phyloP scores from a whole-genome alignment of 1,284 basidiomycete species.

The Acaromyces ingoldii region DNA sequence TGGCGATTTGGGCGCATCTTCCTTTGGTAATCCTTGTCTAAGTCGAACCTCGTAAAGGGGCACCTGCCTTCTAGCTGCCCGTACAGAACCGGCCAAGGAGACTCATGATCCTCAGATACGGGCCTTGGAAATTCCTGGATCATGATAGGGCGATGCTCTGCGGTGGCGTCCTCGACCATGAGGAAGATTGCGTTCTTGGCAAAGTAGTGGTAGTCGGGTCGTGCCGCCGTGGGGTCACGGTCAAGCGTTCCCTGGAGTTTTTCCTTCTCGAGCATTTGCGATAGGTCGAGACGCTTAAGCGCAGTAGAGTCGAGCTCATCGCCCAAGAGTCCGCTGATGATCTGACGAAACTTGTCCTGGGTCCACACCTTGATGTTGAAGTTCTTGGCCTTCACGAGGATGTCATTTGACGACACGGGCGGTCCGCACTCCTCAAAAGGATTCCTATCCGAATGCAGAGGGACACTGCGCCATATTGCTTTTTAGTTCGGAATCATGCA shows the following conservation, averaged over 20 bases:
- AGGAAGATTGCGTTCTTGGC: conserved; percentile 71
- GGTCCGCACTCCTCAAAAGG: conserved; percentile 40
- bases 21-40: conserved; percentile 16
- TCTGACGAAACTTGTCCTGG: conserved; percentile 51
- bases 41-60: conserved; percentile 48
- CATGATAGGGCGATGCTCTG: conserved; percentile 62
- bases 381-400: conserved; percentile 69
- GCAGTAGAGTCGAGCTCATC: not conserved
- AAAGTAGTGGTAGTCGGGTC: conserved; percentile 87
- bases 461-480: conserved; percentile 9
- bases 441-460: conserved; percentile 47
- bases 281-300: conserved; percentile 44
- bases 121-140: conserved; percentile 56
- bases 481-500: no score
- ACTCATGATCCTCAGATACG: conserved; percentile 18
- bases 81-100: conserved; percentile 58
- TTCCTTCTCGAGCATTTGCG: conserved; percentile 74
- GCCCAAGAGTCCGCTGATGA: not conserved
- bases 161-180: conserved; percentile 81
- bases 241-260: conserved; percentile 80
- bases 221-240: conserved; percentile 79
- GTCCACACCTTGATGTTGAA: conserved; percentile 88
- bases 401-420: conserved; percentile 55
- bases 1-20: conserved; percentile 10
- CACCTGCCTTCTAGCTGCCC: conserved; percentile 52